Conservation (phyloP, 2,329 filamentous ascomycete species). For the Claviceps digitariae region DNA sequence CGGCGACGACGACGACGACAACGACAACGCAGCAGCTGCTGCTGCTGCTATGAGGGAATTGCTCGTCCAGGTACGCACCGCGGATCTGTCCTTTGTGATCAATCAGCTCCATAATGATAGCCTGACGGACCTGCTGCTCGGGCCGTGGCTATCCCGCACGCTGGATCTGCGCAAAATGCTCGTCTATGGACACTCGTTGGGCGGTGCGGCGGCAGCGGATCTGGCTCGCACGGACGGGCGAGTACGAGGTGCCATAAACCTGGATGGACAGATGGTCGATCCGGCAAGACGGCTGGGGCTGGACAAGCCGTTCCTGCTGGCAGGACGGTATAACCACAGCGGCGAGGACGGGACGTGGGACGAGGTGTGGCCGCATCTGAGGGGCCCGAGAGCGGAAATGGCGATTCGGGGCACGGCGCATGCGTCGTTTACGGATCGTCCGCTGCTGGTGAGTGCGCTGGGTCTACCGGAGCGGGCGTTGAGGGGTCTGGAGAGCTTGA, state of each 20-base stretch:
- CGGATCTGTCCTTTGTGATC: slow-evolving; percentile 25
- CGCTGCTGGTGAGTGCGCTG: slow-evolving; percentile 14
- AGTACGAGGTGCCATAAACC: slow-evolving; percentile 23
- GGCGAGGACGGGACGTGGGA: slow-evolving; percentile 20
- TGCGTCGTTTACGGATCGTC: slow-evolving; percentile 19
- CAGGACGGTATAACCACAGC: slow-evolving; percentile 16
- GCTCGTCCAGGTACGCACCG: slow-evolving; percentile 13
- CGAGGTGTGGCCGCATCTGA: slow-evolving; percentile 15
- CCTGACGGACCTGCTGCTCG: slow-evolving; percentile 7
- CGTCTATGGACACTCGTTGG: slow-evolving; percentile 26
- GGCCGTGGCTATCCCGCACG: slow-evolving; percentile 8
- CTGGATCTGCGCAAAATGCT: slow-evolving; percentile 10
- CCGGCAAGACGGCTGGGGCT: slow-evolving; percentile 5
- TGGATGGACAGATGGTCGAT: slow-evolving; percentile 26
- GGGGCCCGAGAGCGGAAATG: slow-evolving; percentile 13
- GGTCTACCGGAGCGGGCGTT: slow-evolving; percentile 8
- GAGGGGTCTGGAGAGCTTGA: slow-evolving; percentile 2
- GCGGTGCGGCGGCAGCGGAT: slow-evolving; percentile 22
- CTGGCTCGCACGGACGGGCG: background rate
- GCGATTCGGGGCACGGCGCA: slow-evolving; percentile 15
- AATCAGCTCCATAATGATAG: slow-evolving; percentile 13
- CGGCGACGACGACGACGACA: slow-evolving; percentile 1
- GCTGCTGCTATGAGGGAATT: slow-evolving; percentile 6
- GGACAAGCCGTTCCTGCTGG: slow-evolving; percentile 15
- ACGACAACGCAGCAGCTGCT: no score